Evolutionary conservation across 164 flowering plant genomes (phyloP), one percentile per base, ranked within the genome.

Genomic region (Platanus orientalis): DNA sequence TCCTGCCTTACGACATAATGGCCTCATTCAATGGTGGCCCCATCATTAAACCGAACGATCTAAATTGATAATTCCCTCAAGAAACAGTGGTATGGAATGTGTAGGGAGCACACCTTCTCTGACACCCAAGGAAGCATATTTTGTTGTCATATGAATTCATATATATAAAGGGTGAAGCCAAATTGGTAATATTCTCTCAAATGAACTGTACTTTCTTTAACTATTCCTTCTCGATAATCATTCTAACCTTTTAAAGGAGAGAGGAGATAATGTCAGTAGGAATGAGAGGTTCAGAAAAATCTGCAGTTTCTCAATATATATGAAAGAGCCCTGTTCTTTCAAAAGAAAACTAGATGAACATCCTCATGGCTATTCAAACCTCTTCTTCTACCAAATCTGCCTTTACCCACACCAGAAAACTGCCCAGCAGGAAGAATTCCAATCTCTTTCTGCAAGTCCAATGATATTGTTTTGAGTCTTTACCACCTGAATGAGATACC

Each of bases 371-470:
- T 60, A 72, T 81, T 71, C 84, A 34, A 34, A 34, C 39, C 39
- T 10, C 39, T 10, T 34, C 10, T 10, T 34, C 39, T 34, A 5
- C 39, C 39, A 34, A 5, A 5, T 10, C 10, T 10, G 10, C 5
- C 5, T 34, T 34, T 10, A 34, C 10, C 39, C 39, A 34, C 5
- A 34, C 39, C 39, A n/a, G n/a, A n/a, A n/a, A n/a, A n/a, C n/a
- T 48, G n/a, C 25, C 69, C 53, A 66, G 19, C 49, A 62, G 67
- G 54, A 79, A 66, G 66, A 71, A 55, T 25, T 64, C 68, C 64
- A 48, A 34, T 54, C 60, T 81, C 55, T 70, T 64, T 61, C 74
- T 76, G 69, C 76, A 84, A 81, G 56, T 63, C 88, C 56, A 78
- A 67, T 47, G 82, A 71, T 23, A 69, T 78, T 19, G 75, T 53